Base-by-base conservation (phyloP, 2,329 filamentous ascomycete genomes). In the Cordyceps farinosa region DNA sequence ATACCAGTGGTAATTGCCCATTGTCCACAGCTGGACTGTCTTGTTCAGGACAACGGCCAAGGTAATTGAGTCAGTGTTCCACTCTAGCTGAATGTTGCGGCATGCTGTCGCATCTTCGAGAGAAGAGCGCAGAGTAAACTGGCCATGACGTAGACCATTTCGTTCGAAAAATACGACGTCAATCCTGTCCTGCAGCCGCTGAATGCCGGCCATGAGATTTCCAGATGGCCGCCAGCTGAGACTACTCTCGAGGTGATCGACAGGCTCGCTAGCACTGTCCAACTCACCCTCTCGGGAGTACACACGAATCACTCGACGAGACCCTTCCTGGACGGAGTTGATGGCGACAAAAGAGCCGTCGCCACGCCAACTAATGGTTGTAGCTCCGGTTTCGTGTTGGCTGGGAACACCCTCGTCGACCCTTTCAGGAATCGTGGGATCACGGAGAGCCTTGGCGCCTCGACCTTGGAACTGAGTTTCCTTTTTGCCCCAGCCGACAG, bases 391-490 rank as follows among this genome's bases (percentile, higher is more conserved):
- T 69, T 99, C 95, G n/a, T 83, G 79, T 8, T 81, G 70, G 71
- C 91, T 96, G 17, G 93, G 78, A 8, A 86, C 78, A 47, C 95
- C 95, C 72, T 93, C 86, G 70, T 98, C 95, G 22, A 97, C 85
- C 72, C 89, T 91, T 74, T 98, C 93, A 0, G 95, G 95, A 68
- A 99, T 91, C 10, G 95, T 99, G 17, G 95, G 95, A 75, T 99
- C 95, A 61, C 91, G 86, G 67, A 98, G 80, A 27, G 92, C 92
- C 77, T 87, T 87, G 63, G 93, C 94, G 66, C 93, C 87, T 70
- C 91, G 92, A 57, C 95, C 95, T 72, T 97, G 91, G 75, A 99
- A 99, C 74, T 99, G 95, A 0, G 95, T 99, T 77, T 99, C 95
- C 73, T 90, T 92, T 80, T 98, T 98, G 65, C 95, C 95, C 95